Evolutionary conservation across 208 protist genomes (phyloP).

Genomic region (Strigomonas culicis): DNA sequence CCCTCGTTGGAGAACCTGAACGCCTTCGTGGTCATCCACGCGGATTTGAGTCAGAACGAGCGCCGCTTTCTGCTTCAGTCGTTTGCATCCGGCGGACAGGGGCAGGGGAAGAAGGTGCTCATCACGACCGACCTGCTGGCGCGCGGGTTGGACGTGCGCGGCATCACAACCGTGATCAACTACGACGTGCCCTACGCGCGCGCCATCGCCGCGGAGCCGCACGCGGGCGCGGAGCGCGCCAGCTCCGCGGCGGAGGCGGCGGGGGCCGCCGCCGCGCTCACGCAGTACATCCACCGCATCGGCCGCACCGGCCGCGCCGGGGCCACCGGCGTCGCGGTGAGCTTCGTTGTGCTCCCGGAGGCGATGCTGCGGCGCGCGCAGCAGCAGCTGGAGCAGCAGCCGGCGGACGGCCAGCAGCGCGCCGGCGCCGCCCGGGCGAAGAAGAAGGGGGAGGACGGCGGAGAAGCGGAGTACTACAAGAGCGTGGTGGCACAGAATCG

Average conservation of each 20-base stretch:
- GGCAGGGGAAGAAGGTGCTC: slow-evolving; percentile 93
- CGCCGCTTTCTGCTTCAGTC: slow-evolving; percentile 93
- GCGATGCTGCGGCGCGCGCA: slow-evolving; percentile 27
- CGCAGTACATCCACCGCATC: slow-evolving; percentile 96
- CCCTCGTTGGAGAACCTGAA: slow-evolving; percentile 39
- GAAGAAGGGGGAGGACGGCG: neutral
- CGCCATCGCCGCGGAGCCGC: neutral
- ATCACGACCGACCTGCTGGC: slow-evolving; percentile 97
- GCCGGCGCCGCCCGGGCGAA: neutral
- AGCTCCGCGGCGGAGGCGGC: neutral
- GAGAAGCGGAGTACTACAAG: neutral
- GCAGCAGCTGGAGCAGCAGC: neutral
- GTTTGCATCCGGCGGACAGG: too few species aligned
- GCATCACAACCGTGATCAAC: slow-evolving; percentile 97
- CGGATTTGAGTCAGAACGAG: slow-evolving; percentile 80
- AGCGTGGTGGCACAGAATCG: too few species aligned
- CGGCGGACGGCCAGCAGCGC: neutral
- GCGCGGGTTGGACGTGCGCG: slow-evolving; percentile 93
- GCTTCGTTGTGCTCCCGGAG: slow-evolving; percentile 83
- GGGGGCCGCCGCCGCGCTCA: slow-evolving; percentile 36
- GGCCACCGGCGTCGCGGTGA: slow-evolving; percentile 85
- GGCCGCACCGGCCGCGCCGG: slow-evolving; percentile 91
- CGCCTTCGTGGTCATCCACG: slow-evolving; percentile 72
- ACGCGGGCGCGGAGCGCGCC: neutral
- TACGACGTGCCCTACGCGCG: slow-evolving; percentile 93